phyloP scores from a whole-genome alignment of 805 yeast genomes.

The Scheffersomyces coipomensis region DNA sequence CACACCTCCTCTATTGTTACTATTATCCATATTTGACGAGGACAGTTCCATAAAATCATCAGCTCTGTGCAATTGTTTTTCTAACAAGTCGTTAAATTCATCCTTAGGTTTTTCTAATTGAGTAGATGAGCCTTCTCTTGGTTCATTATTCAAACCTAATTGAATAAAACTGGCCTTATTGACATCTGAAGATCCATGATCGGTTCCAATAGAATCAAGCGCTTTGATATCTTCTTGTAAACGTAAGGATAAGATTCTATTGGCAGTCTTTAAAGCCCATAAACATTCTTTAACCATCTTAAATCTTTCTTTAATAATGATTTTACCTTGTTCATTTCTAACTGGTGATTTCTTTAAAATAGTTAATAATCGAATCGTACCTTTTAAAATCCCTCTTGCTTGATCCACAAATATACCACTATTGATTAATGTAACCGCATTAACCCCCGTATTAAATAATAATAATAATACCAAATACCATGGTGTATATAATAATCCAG shows the following conservation, averaged over 20 bases:
- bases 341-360: conserved; percentile 29
- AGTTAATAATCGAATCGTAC: conserved; percentile 20
- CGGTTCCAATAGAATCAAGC: conserved; percentile 44
- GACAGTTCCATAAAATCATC: conserved; percentile 6
- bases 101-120: conserved; percentile 9
- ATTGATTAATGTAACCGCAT: conserved; percentile 40
- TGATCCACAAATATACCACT: conserved; percentile 33
- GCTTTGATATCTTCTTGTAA: conserved; percentile 38
- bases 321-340: conserved; percentile 25
- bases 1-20: neutral
- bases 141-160: conserved; percentile 29
- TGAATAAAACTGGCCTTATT: conserved; percentile 49
- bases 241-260: conserved; percentile 48
- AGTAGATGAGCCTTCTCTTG: neutral
- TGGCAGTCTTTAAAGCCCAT: conserved; percentile 61
- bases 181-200: conserved; percentile 52
- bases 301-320: conserved; percentile 31
- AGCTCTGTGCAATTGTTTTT: conserved; percentile 15
- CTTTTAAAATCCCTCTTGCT: conserved; percentile 21
- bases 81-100: conserved; percentile 16
- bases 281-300: conserved; percentile 58
- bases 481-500: conserved; percentile 37
- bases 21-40: neutral
- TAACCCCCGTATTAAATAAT: conserved; percentile 44
- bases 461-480: conserved; percentile 52